Evolutionary conservation across 192 early-diverging fungal species (phyloP), one percentile per base, ranked within the genome.

Genomic region (Radiomyces spectabilis): DNA sequence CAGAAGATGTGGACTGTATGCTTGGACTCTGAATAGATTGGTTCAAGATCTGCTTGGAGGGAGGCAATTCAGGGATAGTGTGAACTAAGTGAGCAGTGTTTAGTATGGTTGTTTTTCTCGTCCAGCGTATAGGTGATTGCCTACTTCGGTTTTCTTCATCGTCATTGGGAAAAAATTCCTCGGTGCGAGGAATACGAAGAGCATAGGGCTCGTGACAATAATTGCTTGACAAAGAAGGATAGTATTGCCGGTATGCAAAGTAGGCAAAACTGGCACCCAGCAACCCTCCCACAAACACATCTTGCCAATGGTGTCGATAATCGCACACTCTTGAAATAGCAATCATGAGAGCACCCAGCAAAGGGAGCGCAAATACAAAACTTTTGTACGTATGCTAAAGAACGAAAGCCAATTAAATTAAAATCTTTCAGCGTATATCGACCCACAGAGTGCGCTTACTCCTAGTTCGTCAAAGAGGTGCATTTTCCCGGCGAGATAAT

Each of bases 401-500:
- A 29, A 22, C 21, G 7, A 39, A 39, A 39, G 16, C 38, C 13
- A 39, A 15, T 1, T 10, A 43, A 43, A 16, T 21, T 16, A 16
- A 16, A 0, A 16, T 21, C 0, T 43, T 5, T 43, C 1, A 19
- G 24, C 42, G 15, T 19, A 24, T 39, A 12, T 10, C 7, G 24
- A 16, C 18, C 15, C 18, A 19, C 5, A 43, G 24, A 16, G 10
- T 16, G 1, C 21, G 12, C 18, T 39, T 47, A 46, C 55, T 16
- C 81, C 82, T 21, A 63, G 70, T 43, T 70, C 65, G 63, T 91
- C 88, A 65, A 77, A 81, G 10, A 89, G 40, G 37, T 85, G 75
- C 44, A 89, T 72, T 56, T 89, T 87, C 29, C 85, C 87, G 30
- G 80, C 81, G 27, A 90, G 68, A 59, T 80, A 86, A 34, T 86